Conservation (phyloP, 805 yeast genomes). For the Candida koratica region DNA sequence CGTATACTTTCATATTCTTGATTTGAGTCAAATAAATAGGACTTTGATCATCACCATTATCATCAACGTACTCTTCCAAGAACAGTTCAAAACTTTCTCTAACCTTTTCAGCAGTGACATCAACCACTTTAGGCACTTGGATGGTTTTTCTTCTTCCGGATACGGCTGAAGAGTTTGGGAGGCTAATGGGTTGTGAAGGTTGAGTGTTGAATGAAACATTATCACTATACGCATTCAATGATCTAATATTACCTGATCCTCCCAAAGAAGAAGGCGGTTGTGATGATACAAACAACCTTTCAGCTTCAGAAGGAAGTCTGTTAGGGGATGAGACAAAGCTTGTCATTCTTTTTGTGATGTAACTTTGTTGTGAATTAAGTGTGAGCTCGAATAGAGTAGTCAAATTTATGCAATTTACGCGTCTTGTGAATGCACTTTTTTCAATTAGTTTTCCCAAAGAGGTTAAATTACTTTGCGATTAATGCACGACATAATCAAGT, state of each 20-base stretch:
- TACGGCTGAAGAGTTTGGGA: slow-evolving; percentile 16
- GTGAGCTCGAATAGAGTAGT: no score
- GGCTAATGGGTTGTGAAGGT: slow-evolving; percentile 7
- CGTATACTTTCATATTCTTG: slow-evolving; percentile 72
- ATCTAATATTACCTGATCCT: slow-evolving; percentile 29
- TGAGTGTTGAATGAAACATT: slow-evolving; percentile 11
- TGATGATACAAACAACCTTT: slow-evolving; percentile 35
- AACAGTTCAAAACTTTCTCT: slow-evolving; percentile 86
- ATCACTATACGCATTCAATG: slow-evolving; percentile 28
- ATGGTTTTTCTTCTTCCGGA: slow-evolving; percentile 52
- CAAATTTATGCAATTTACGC: slow-evolving; percentile 5
- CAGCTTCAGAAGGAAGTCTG: slow-evolving; percentile 43
- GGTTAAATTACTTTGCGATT: slow-evolving; percentile 17
- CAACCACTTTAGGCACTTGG: slow-evolving; percentile 81
- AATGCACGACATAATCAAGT: no score
- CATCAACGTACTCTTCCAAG: slow-evolving; percentile 56
- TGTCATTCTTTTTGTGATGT: slow-evolving; percentile 35
- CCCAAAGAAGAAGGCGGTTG: slow-evolving; percentile 43
- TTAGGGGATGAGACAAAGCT: slow-evolving; percentile 42
- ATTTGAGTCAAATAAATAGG: slow-evolving; percentile 73
- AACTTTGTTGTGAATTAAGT: no score
- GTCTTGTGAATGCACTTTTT: neutral
- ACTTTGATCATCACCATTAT: slow-evolving; percentile 42
- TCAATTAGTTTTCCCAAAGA: slow-evolving; percentile 18
- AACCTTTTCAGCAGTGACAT: slow-evolving; percentile 90